Evolutionary conservation across 164 flowering plant species (phyloP), one percentile per base, ranked within the genome.

Genomic region (Tinospora cordifolia): DNA sequence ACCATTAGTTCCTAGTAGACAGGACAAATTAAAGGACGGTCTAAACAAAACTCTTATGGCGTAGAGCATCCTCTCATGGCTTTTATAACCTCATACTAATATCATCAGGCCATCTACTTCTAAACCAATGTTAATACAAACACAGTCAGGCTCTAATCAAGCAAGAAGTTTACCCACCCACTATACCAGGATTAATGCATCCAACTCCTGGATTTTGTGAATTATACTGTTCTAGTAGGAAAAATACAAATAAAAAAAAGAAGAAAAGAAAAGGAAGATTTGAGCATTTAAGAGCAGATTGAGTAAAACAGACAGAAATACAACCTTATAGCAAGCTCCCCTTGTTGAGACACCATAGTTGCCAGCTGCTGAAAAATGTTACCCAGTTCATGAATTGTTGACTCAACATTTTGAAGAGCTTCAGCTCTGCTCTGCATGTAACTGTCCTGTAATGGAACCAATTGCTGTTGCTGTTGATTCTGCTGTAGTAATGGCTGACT

Each of bases 371-470:
- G 91, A 74, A 92, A 94, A 65, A 94, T 94, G 76, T 77, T 88
- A 80, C 97, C 71, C 63, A 94, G 76, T 78, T 94, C 97, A 38
- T 89, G 95, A 74, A 94, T 94, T 19, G 98, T 94, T 38, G 98
- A 94, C 78, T 94, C 98, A 11, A 94, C 98, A 78, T 92, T 94
- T 66, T 94, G 98, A 72, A 94, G 92, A 65, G 98, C 98, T 81
- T 91, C 97, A 69, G 97, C 92, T 82, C 98, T 87, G 75, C 98
- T 90, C 80, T 92, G 90, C 97, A 92, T 90, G 87, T 94, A 94
- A 72, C 79, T 89, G 77, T 94, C 98, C 83, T 91, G 98, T 64
- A 87, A 58, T 6, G 97, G 93, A 76, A 86, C 95, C 84, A 93
- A 6, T 75, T 91, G 92, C 77, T 91, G 93, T 40, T 89, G 95